phyloP scores from a whole-genome alignment of 768 basidiomycete genomes.

The Suillus americanus region DNA sequence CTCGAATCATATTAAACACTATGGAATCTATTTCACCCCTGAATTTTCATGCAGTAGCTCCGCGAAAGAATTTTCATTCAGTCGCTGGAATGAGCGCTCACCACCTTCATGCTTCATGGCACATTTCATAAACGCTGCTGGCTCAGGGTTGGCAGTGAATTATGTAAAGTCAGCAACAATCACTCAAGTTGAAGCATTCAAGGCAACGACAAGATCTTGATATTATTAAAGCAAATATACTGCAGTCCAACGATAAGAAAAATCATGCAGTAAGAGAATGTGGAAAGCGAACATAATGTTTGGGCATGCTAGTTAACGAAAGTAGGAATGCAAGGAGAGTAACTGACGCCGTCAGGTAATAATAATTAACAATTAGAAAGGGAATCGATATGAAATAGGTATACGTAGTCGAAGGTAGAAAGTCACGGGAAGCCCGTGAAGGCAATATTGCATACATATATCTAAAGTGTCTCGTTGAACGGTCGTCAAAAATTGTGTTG shows the following conservation, averaged over 20 bases:
- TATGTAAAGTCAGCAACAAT: not conserved
- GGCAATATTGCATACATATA: conserved; percentile 1
- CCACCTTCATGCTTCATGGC: not conserved
- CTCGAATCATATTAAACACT: conserved; percentile 1
- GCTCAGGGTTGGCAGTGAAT: not conserved
- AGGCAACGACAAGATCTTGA: not conserved
- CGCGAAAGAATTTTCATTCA: conserved; percentile 1
- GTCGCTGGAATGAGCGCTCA: conserved; percentile 2
- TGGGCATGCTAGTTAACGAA: not conserved
- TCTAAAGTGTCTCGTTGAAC: not conserved
- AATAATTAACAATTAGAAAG: conserved; percentile 2
- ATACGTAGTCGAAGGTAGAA: not conserved
- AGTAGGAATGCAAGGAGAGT: conserved; percentile 2
- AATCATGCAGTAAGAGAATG: not conserved
- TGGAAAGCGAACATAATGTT: not conserved
- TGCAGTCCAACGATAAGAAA: not conserved
- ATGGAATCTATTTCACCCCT: not conserved
- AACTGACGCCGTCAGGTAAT: conserved; percentile 6
- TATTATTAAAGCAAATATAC: conserved; percentile 3
- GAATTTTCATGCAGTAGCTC: not conserved
- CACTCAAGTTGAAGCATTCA: not conserved
- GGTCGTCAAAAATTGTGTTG: not conserved
- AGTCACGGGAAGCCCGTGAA: not conserved
- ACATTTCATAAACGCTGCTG: not conserved
- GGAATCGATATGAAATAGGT: conserved; percentile 1